phyloP scores from a whole-genome alignment of 768 basidiomycete genomes.

The Rhizopogon sp. region DNA sequence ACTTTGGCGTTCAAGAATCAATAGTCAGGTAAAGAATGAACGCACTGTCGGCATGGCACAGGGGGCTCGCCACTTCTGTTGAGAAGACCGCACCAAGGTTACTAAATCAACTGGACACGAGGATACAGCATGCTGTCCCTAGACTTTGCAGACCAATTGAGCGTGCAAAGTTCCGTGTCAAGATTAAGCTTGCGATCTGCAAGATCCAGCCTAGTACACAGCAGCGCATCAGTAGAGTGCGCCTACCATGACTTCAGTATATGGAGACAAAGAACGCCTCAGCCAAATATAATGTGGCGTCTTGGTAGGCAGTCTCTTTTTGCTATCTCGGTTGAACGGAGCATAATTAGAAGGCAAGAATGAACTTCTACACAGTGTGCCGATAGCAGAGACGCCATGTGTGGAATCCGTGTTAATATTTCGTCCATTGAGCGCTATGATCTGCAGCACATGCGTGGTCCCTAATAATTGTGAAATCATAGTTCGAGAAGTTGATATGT shows the following conservation, averaged over 20 bases:
- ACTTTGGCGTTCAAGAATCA: background rate
- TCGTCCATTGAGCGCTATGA: background rate
- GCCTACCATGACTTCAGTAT: background rate
- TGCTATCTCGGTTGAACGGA: background rate
- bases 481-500: background rate
- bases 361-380: background rate
- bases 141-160: background rate
- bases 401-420: background rate
- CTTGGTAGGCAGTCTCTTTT: background rate
- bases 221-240: background rate
- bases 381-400: background rate
- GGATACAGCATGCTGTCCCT: constrained; percentile 21
- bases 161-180: constrained; percentile 10
- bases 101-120: constrained; percentile 17
- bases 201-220: constrained; percentile 10
- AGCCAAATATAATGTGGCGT: background rate
- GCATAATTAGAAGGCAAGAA: background rate
- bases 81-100: constrained; percentile 8
- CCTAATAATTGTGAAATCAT: background rate
- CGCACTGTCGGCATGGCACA: constrained; percentile 3
- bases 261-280: background rate
- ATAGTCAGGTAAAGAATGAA: constrained; percentile 13
- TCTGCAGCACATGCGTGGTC: background rate
- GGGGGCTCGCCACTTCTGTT: constrained; percentile 1
- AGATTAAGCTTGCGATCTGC: constrained; percentile 19